Base-by-base conservation (phyloP, 23 red algal species). In the Agarophyton chilense region DNA sequence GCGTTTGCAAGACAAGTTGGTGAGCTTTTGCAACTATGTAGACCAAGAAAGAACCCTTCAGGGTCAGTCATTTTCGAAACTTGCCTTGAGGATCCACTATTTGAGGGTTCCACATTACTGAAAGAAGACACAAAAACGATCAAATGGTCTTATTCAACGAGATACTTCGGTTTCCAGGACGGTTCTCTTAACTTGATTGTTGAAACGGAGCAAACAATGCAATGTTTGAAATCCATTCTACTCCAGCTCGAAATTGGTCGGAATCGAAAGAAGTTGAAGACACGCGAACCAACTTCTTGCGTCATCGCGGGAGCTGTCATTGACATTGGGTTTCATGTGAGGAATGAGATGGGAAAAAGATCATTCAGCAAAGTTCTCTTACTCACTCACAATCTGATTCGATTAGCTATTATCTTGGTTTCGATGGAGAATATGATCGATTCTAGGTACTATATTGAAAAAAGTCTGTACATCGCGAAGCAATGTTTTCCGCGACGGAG, bases 381-480 rank as follows among this genome's bases (percentile, higher is more conserved):
- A 25, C 85, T 89, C 34, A 78, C 47, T 43, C 35, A 54, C 36
- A 56, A 49, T 61, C 36, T 89, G 50, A 9, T 63, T 41, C 32
- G 52, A 17, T 2, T 46, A 57, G 85, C 70, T 18, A 42, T 47
- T 16, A 24, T 89, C 24, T 45, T 78, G 9, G 57, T 78, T 18
- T 47, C 28, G 16, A 71, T 79, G 35, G 85, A 89, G 38, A 89
- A 67, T 35, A 66, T 89, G 45, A 45, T 18, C 0, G 71, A 78
- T 49, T 53, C 52, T 32, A 61, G 40, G 24, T 89, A 89, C 58
- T 89, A 89, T 39, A 34, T 78, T 63, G 70, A 89, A 34, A 24
- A 25, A 52, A 61, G 85, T 65, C 29, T 62, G 36, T 38, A 46
- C 45, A 39, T 89, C 18, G 53, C 72, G 14, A 73, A 29, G 1